phyloP scores from a whole-genome alignment of 1,139 yeast genomes.

The Yamadazyma diddensiae region DNA sequence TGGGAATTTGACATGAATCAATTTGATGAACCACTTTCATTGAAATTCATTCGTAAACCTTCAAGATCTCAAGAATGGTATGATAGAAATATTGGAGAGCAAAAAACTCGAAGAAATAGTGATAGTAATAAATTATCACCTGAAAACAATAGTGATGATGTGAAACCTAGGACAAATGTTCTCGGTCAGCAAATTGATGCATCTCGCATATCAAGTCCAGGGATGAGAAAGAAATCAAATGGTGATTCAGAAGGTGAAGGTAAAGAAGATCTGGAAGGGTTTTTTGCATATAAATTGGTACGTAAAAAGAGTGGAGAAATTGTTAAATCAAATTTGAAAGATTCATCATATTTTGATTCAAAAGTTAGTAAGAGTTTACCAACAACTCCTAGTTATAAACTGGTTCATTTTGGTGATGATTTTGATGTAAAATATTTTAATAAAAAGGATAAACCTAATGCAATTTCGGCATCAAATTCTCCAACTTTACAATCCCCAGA shows the following conservation, averaged over 20 bases:
- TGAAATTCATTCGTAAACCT: slow-evolving; percentile 43
- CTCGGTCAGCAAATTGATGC: not conserved
- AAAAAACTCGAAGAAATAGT: slow-evolving; percentile 32
- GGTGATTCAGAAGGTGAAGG: slow-evolving; percentile 1
- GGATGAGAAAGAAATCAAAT: not conserved
- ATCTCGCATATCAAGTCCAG: not conserved
- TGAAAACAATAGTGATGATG: slow-evolving; percentile 1
- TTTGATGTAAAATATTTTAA: slow-evolving; percentile 59
- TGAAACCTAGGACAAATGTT: not conserved
- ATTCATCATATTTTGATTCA: slow-evolving; percentile 32
- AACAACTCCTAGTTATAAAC: slow-evolving; percentile 67
- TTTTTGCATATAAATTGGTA: slow-evolving; percentile 30
- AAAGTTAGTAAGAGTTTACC: slow-evolving; percentile 64
- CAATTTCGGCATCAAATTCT: slow-evolving; percentile 65
- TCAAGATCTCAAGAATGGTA: slow-evolving; percentile 32
- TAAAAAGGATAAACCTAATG: slow-evolving; percentile 68
- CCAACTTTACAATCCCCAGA: slow-evolving; percentile 39
- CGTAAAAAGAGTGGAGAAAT: slow-evolving; percentile 80
- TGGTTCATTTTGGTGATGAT: slow-evolving; percentile 73
- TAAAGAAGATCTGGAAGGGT: slow-evolving; percentile 1
- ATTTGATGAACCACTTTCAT: slow-evolving; percentile 27
- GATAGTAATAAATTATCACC: slow-evolving; percentile 17
- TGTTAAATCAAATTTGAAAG: slow-evolving; percentile 69
- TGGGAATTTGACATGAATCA: slow-evolving; percentile 4
- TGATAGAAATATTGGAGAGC: slow-evolving; percentile 27